Evolutionary conservation across 345 rosid genomes (phyloP).

Genomic region (Rhodamnia argentea): DNA sequence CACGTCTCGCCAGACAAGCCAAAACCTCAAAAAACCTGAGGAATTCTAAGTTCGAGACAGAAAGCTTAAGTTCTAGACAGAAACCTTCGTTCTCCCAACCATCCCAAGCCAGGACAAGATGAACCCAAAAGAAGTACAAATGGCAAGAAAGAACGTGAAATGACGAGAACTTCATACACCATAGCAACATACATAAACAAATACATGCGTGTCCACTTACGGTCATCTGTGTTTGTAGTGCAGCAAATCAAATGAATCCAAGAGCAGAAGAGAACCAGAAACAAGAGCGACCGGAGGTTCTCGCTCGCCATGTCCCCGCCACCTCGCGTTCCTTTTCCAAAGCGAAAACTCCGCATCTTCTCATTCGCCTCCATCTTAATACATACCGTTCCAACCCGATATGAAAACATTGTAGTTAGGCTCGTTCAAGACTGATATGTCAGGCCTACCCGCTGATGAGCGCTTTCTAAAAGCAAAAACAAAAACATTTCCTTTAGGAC

Average conservation of each 20-base stretch:
- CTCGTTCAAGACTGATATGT: neutral
- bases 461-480: neutral
- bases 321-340: neutral
- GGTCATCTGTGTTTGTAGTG: neutral
- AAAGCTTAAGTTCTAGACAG: neutral
- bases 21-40: neutral
- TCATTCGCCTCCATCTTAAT: neutral
- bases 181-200: neutral
- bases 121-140: neutral
- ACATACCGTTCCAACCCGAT: neutral
- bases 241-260: neutral
- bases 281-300: constrained; percentile 4
- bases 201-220: neutral
- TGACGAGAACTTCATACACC: neutral
- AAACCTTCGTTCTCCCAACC: neutral
- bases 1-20: neutral
- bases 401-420: neutral
- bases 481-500: neutral
- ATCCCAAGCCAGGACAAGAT: neutral
- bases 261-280: neutral
- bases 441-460: neutral
- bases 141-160: neutral
- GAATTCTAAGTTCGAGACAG: neutral
- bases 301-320: neutral
- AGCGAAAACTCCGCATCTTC: neutral